Conservation (phyloP, 1,139 yeast genomes). For the Sugiyamaella pinicola region DNA sequence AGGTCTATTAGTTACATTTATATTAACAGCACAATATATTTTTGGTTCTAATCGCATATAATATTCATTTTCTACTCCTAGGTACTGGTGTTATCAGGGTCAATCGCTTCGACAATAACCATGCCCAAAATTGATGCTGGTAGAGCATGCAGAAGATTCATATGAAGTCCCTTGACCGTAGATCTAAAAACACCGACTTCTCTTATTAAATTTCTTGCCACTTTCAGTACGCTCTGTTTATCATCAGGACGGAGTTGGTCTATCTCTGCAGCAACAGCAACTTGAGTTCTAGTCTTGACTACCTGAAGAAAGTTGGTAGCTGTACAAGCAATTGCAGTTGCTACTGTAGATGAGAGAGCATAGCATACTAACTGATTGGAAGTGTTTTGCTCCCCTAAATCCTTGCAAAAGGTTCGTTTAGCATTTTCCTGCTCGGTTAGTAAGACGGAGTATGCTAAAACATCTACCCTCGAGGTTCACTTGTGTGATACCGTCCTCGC, state of each 20-base stretch:
- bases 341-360: slow-evolving; percentile 35
- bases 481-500: too few species aligned
- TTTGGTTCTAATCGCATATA: neutral
- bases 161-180: slow-evolving; percentile 39
- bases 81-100: slow-evolving; percentile 36
- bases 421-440: slow-evolving; percentile 31
- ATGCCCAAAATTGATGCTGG: slow-evolving; percentile 44
- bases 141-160: slow-evolving; percentile 40
- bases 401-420: slow-evolving; percentile 14
- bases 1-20: too few species aligned
- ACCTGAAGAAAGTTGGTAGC: slow-evolving; percentile 45
- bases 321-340: slow-evolving; percentile 34
- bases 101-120: slow-evolving; percentile 44
- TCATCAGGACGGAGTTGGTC: slow-evolving; percentile 42
- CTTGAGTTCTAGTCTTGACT: slow-evolving; percentile 46
- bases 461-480: too few species aligned
- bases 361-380: slow-evolving; percentile 10
- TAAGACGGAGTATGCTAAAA: too few species aligned
- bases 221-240: slow-evolving; percentile 35
- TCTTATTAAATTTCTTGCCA: slow-evolving; percentile 38
- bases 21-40: too few species aligned
- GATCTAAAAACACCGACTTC: slow-evolving; percentile 42
- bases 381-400: slow-evolving; percentile 1
- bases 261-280: slow-evolving; percentile 43
- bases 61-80: neutral